phyloP scores from a whole-genome alignment of 352 stramenopile genomes.

The Globisporangium paddicum region DNA sequence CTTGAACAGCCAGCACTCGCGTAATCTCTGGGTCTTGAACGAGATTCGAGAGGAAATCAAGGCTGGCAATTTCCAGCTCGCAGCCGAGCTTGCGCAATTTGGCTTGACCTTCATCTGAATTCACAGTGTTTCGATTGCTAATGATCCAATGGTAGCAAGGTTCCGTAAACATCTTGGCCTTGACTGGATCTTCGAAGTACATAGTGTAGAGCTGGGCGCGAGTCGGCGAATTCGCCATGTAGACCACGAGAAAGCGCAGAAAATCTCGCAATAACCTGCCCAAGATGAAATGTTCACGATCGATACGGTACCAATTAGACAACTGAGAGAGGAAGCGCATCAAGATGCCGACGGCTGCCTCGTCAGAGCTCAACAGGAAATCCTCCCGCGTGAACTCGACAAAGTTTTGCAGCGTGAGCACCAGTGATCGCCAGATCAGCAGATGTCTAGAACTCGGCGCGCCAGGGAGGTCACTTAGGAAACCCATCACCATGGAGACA shows the following conservation, averaged over 20 bases:
- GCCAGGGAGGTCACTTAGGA: slow-evolving; percentile 2
- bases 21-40: neutral
- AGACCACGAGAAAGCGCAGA: slow-evolving; percentile 8
- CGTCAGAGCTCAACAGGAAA: neutral
- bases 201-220: neutral
- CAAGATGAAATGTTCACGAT: neutral
- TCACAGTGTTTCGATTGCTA: neutral
- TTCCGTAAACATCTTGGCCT: neutral
- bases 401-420: slow-evolving; percentile 9
- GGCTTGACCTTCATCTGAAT: neutral
- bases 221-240: neutral
- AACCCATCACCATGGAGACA: neutral
- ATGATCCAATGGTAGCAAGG: slow-evolving; percentile 11
- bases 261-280: slow-evolving; percentile 9
- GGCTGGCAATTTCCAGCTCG: neutral
- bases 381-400: neutral
- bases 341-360: neutral
- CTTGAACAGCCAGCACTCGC: neutral
- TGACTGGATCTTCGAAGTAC: neutral
- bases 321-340: slow-evolving; percentile 7
- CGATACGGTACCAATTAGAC: slow-evolving; percentile 2
- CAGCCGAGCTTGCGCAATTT: neutral
- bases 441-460: neutral
- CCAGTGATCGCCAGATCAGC: slow-evolving; percentile 9
- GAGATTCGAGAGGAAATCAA: slow-evolving; percentile 6